These are phyloP conservation scores for Schizosaccharomyces octosporus DNA, from an alignment of 805 yeast species.

Conservation along the genomic window DNA sequence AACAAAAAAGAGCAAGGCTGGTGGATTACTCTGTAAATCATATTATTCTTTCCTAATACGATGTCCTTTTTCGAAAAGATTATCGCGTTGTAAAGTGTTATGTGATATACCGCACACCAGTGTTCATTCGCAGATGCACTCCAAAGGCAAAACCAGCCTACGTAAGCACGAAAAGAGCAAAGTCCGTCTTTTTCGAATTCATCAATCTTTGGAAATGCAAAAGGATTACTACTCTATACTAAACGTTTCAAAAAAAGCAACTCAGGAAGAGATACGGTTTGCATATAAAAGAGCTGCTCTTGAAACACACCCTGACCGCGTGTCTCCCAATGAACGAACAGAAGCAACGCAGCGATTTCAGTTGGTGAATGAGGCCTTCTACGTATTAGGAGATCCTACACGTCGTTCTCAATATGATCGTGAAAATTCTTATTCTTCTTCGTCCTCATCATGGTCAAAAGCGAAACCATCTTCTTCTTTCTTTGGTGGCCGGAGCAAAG, in stretches of 20 bases:
- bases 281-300: slow-evolving; percentile 35
- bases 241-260: slow-evolving; percentile 40
- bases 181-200: no score
- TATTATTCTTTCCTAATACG: no score
- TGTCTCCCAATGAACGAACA: slow-evolving; percentile 4
- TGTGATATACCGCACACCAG: no score
- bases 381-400: slow-evolving; percentile 6
- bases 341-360: slow-evolving; percentile 8
- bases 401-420: slow-evolving; percentile 8
- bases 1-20: no score
- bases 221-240: slow-evolving; percentile 49
- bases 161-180: no score
- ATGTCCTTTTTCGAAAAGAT: no score
- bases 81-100: no score
- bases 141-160: no score
- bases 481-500: no score
- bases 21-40: no score
- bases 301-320: slow-evolving; percentile 9
- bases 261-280: slow-evolving; percentile 48
- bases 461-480: slow-evolving; percentile 1
- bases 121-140: no score
- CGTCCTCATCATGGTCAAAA: slow-evolving; percentile 5
- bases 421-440: slow-evolving; percentile 3
- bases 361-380: slow-evolving; percentile 9
- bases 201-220: background rate